Conservation (phyloP, 148 eudicot genomes). For the Rheum nobile region DNA sequence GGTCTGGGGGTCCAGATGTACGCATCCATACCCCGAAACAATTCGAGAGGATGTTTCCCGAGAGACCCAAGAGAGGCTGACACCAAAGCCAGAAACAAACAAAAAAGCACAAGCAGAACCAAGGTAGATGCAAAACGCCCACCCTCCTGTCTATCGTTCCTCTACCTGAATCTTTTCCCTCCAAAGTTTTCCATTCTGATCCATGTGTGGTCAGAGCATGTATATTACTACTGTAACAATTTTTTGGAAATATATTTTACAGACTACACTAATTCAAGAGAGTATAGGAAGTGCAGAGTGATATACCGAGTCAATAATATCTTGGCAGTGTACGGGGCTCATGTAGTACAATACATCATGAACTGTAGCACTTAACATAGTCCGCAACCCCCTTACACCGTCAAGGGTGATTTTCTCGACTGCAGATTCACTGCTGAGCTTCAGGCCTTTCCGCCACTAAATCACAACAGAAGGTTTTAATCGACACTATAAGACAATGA, state of each 20-base stretch:
- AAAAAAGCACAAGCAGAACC: no score
- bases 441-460: slow-evolving; percentile 93
- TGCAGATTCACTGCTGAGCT: slow-evolving; percentile 87
- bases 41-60: no score
- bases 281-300: slow-evolving; percentile 1
- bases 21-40: no score
- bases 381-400: slow-evolving; percentile 86
- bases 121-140: no score
- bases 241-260: neutral
- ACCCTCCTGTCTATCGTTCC: no score
- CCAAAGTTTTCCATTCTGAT: no score
- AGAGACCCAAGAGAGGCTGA: no score
- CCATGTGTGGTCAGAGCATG: no score
- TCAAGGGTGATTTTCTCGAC: slow-evolving; percentile 74
- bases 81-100: no score
- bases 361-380: slow-evolving; percentile 82
- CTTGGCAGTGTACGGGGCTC: slow-evolving; percentile 99
- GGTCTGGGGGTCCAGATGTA: no score
- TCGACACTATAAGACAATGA: neutral
- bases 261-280: neutral
- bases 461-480: slow-evolving; percentile 11
- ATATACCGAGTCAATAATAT: slow-evolving; percentile 78
- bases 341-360: slow-evolving; percentile 97
- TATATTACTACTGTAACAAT: neutral
- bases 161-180: no score